These are phyloP conservation scores for Zygosaccharomyces pseudobailii DNA, from an alignment of 1,139 yeast species.

Conservation along the genomic window DNA sequence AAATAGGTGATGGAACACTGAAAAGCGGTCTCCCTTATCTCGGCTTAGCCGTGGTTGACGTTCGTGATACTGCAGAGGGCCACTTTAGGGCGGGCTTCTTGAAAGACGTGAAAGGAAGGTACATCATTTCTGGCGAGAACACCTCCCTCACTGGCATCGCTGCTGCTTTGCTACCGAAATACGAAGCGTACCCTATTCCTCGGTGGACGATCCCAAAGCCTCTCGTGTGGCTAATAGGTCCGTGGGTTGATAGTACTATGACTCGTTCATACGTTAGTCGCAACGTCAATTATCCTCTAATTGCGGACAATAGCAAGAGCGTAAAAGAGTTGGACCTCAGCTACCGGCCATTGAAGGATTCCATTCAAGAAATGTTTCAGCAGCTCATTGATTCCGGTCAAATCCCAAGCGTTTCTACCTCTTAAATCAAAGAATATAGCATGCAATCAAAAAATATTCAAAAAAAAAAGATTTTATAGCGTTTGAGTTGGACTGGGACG, in stretches of 20 bases:
- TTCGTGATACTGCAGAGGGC: conserved; percentile 24
- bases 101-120: background rate
- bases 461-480: no score
- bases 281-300: background rate
- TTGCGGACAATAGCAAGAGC: background rate
- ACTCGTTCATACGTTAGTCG: background rate
- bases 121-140: background rate
- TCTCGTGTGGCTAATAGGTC: background rate
- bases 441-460: no score
- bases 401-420: background rate
- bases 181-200: background rate
- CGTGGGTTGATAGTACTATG: background rate
- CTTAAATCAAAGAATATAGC: no score
- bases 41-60: conserved; percentile 16
- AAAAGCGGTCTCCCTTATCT: conserved; percentile 1
- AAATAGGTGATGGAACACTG: conserved; percentile 16
- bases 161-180: background rate
- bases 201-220: background rate
- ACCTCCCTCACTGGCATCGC: background rate
- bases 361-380: background rate
- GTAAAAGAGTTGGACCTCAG: background rate
- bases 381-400: background rate
- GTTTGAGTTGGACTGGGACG: no score
- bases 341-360: background rate
- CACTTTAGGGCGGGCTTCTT: conserved; percentile 10